Percentiles rank a stretch among this genome's conserved stretches.
Evolutionary conservation across 108 stramenopile genomes (phyloP).

Genomic region (Nannochloropsis salina): DNA sequence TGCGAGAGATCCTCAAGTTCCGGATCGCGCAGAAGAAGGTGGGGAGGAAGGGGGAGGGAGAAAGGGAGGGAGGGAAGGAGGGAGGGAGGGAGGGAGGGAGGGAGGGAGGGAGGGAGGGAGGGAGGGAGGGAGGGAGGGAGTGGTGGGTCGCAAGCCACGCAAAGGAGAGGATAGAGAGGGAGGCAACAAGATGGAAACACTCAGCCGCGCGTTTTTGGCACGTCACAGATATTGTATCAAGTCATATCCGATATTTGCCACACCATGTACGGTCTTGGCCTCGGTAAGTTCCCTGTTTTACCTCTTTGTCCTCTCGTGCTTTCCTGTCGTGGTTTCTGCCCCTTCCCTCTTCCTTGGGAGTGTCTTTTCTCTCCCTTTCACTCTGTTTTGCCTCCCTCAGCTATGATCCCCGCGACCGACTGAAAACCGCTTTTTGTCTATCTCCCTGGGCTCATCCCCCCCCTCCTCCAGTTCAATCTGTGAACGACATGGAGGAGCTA

Average conservation of each 20-base stretch:
- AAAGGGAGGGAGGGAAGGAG: background rate
- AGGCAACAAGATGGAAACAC: no score
- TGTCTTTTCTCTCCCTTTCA: no score
- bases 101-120: no score
- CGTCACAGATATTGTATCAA: background rate
- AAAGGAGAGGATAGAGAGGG: no score
- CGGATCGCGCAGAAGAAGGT: background rate
- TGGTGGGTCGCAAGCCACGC: background rate
- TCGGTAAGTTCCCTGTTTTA: background rate
- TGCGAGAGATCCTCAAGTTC: background rate
- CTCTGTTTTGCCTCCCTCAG: no score
- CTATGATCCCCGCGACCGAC: no score
- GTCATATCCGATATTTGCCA: slow-evolving; percentile 5
- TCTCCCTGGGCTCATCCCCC: background rate
- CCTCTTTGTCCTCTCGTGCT: background rate
- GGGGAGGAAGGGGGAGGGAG: background rate
- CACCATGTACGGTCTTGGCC: slow-evolving; percentile 6
- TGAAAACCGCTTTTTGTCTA: background rate
- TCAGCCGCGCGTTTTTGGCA: background rate
- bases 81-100: no score
- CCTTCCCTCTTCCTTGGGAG: no score
- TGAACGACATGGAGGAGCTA: slow-evolving; percentile 1
- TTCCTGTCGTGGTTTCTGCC: background rate
- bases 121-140: background rate
- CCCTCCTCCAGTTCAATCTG: background rate